These are phyloP conservation scores for Melastoma malabathricum DNA, from an alignment of 345 rosid genomes.

Conservation along the genomic window DNA sequence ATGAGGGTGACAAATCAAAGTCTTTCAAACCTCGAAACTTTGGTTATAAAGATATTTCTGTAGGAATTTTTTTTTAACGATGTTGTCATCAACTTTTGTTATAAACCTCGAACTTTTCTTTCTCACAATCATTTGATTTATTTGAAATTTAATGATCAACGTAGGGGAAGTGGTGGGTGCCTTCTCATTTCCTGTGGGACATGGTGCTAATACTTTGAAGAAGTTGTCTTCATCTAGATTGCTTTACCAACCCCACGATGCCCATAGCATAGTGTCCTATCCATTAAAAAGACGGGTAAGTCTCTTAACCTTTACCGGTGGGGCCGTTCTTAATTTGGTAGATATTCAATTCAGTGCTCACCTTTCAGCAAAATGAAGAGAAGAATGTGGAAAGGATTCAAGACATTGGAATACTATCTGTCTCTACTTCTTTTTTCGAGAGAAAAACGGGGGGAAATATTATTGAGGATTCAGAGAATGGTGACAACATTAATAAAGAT, in stretches of 20 bases:
- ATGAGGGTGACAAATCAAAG: too few species aligned
- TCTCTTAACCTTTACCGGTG: constrained; percentile 1
- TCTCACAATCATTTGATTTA: not conserved
- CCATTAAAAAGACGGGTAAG: constrained; percentile 69
- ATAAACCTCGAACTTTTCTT: too few species aligned
- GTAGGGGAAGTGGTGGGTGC: constrained; percentile 96
- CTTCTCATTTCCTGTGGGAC: constrained; percentile 73
- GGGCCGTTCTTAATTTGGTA: not conserved
- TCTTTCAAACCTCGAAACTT: too few species aligned
- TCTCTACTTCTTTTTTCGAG: constrained; percentile 72
- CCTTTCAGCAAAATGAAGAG: constrained; percentile 27
- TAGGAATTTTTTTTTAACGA: too few species aligned
- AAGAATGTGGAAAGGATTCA: constrained; percentile 32
- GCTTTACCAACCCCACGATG: constrained; percentile 42
- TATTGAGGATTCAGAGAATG: constrained; percentile 33
- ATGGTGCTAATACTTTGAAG: constrained; percentile 41
- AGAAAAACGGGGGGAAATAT: constrained; percentile 41
- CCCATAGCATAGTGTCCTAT: constrained; percentile 38
- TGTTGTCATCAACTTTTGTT: too few species aligned
- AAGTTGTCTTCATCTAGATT: constrained; percentile 72
- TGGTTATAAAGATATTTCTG: too few species aligned
- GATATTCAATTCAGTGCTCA: constrained; percentile 2
- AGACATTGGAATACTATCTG: constrained; percentile 51
- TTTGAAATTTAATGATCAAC: constrained; percentile 9
- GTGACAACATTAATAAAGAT: constrained; percentile 37